Percentiles rank a stretch among this genome's conserved stretches.
phyloP scores from a whole-genome alignment of 768 basidiomycete genomes.

The Lentinus tigrinus region DNA sequence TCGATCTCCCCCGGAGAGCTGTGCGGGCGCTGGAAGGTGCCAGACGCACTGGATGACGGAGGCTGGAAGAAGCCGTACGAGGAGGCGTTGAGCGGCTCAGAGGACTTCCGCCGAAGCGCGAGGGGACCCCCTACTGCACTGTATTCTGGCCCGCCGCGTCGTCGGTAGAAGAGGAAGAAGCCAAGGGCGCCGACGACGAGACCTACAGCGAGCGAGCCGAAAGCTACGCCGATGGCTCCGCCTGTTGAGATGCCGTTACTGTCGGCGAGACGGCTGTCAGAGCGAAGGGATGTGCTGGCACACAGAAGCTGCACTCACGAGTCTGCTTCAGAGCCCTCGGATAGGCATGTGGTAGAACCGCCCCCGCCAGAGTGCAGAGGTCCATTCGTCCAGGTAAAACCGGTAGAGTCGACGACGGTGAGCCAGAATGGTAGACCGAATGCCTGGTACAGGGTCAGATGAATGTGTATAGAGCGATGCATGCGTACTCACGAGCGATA shows the following conservation, averaged over 20 bases:
- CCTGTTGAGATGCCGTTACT: constrained; percentile 12
- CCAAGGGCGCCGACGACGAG: constrained; percentile 16
- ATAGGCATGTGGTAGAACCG: constrained; percentile 42
- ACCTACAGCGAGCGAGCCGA: constrained; percentile 26
- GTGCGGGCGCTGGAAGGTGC: background rate
- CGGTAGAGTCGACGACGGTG: constrained; percentile 49
- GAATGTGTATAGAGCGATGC: background rate
- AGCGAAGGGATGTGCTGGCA: background rate
- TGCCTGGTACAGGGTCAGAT: constrained; percentile 34
- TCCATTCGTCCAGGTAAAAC: constrained; percentile 55
- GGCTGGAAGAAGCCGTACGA: background rate
- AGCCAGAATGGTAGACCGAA: constrained; percentile 59
- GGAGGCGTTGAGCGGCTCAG: constrained; percentile 21
- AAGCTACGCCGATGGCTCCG: constrained; percentile 24
- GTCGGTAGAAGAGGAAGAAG: constrained; percentile 4
- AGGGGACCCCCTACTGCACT: background rate
- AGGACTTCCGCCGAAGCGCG: constrained; percentile 1
- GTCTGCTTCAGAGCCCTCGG: constrained; percentile 8
- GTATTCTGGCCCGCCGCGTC: background rate
- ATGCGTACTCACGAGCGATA: constrained; percentile 31
- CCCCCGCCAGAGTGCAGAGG: constrained; percentile 53
- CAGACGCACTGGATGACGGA: constrained; percentile 2
- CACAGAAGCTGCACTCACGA: background rate
- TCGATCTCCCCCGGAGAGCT: background rate
- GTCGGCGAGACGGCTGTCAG: background rate